Base-by-base conservation (phyloP, 2,329 filamentous ascomycete species). In the Calycina herbarum region DNA sequence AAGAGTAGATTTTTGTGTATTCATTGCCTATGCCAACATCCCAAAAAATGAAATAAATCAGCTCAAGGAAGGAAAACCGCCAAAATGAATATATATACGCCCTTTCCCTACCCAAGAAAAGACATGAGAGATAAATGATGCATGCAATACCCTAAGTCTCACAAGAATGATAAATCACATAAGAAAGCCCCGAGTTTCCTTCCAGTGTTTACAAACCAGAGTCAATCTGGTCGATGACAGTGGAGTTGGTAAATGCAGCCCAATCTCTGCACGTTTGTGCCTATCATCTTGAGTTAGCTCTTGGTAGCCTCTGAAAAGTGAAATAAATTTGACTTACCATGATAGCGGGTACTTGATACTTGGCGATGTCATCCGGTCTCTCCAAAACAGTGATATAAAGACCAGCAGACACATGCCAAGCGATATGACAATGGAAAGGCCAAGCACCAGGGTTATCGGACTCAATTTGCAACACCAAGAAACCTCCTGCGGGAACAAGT, bases 231-330 rank as follows among this genome's bases (percentile, higher is more conserved):
- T 67, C 57, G n/a, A 68, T 54, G 27, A 67, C 40, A 11, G 60
- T 62, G 8, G 17, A 31, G 5, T 62, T 59, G 17, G 67, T 67
- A 38, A 64, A 83, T 10, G 70, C 70, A 2, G 75, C 78, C 85
- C 85, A 86, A 68, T 85, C 80, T 57, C 79, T 73, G 68, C 82
- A 85, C 38, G 83, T 85, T 73, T 87, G 79, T 24, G 80, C 79
- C 65, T 57, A 57, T n/a, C 27, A 57, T 57, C 5, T 13, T 31
- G 11, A 57, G 17, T 57, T 35, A 31, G n/a, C 27, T 20, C n/a
- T 35, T 10, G 1, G 20, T 13, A 13, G 20, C 20, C 10, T 54
- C 2, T 7, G 10, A 24, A 13, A 27, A 24, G 10, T 11, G 20
- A 15, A 24, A 29, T 8, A 15, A 3, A 54, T 5, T 35, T 5